A percentile compares a stretch with the other conserved stretches of the same genome.
These are phyloP conservation scores for Kurtzmaniella quercitrusa DNA, from an alignment of 1,139 yeast species.

Conservation along the genomic window DNA sequence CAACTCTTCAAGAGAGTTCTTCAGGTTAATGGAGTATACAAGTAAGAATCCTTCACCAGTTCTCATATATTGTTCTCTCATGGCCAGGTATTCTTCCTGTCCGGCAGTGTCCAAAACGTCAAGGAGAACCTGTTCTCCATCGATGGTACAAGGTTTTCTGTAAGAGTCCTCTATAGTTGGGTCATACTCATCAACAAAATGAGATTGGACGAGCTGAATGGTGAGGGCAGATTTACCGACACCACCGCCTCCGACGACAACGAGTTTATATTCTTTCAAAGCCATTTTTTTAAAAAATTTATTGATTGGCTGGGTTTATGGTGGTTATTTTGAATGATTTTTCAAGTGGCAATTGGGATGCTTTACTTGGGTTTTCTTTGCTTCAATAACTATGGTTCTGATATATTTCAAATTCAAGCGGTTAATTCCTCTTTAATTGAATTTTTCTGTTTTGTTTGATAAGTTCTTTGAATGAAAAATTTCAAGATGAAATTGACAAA, in stretches of 20 bases:
- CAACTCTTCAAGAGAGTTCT: conserved; percentile 76
- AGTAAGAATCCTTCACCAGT: conserved; percentile 89
- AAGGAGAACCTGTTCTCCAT: conserved; percentile 47
- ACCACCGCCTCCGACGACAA: conserved; percentile 98
- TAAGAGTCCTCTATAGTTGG: conserved; percentile 91
- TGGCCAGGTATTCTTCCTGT: conserved; percentile 94
- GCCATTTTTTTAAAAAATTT: conserved; percentile 14
- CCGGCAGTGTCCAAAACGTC: conserved; percentile 97
- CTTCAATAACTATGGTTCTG: no score
- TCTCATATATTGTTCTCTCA: conserved; percentile 93
- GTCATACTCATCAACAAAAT: conserved; percentile 93
- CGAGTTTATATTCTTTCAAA: conserved; percentile 74
- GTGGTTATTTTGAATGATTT: neutral
- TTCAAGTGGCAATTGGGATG: no score
- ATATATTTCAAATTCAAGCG: no score
- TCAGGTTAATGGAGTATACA: conserved; percentile 80
- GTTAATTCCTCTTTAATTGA: no score
- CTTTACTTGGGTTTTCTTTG: neutral
- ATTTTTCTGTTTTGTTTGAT: no score
- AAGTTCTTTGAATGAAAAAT: no score
- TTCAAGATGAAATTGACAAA: no score
- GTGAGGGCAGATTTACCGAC: conserved; percentile 97
- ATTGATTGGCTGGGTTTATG: neutral
- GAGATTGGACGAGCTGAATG: conserved; percentile 84
- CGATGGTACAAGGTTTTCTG: conserved; percentile 53